Evolutionary conservation across 306 rosid species (phyloP).

Genomic region (Ormosia emarginata): DNA sequence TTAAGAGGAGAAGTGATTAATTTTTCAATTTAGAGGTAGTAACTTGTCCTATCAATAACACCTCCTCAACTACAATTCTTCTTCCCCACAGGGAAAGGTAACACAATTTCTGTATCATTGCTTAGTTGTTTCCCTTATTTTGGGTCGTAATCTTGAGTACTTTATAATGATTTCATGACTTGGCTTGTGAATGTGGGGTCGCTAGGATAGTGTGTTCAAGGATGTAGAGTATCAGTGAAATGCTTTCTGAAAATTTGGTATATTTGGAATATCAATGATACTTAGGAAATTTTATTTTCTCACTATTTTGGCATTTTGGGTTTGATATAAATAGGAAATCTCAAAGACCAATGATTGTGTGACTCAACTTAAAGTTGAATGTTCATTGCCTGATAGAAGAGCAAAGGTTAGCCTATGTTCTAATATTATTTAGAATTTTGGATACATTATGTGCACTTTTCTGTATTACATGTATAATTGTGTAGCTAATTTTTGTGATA

Average conservation of each 20-base stretch:
- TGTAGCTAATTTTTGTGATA: too few species aligned
- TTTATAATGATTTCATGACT: not conserved
- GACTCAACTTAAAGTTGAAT: too few species aligned
- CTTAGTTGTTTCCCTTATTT: slow-evolving; percentile 2
- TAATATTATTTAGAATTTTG: too few species aligned
- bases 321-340: too few species aligned
- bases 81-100: slow-evolving; percentile 94
- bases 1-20: slow-evolving; percentile 63
- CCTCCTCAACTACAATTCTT: slow-evolving; percentile 58
- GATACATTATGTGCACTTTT: too few species aligned
- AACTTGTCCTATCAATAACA: slow-evolving; percentile 65
- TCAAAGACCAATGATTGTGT: too few species aligned
- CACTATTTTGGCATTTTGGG: too few species aligned
- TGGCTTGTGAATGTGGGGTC: slow-evolving; percentile 3
- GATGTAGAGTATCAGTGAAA: not conserved
- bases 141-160: not conserved
- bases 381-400: too few species aligned
- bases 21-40: slow-evolving; percentile 81
- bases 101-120: not conserved
- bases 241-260: not conserved
- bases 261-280: too few species aligned
- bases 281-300: too few species aligned
- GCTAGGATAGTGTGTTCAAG: not conserved
- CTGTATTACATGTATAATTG: too few species aligned
- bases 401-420: too few species aligned